phyloP scores from a whole-genome alignment of 306 rosid genomes.

The Ormosia emarginata region DNA sequence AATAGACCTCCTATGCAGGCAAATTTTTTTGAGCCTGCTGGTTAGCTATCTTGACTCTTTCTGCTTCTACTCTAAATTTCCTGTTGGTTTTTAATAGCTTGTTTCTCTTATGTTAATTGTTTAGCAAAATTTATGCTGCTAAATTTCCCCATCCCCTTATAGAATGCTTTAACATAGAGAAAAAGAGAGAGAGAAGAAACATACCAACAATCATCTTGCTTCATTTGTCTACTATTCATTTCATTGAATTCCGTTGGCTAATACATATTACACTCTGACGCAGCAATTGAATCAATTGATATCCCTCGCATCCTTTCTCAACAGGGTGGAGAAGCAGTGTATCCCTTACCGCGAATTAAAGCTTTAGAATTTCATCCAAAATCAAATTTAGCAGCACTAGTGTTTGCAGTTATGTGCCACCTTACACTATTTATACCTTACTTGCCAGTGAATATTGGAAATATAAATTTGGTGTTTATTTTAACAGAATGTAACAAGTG shows the following conservation, averaged over 20 bases:
- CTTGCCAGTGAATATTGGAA: not conserved
- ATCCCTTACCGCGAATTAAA: constrained; percentile 85
- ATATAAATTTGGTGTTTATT: constrained; percentile 27
- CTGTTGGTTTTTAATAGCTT: constrained; percentile 1
- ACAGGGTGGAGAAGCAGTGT: constrained; percentile 97
- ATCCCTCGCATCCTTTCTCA: constrained; percentile 96
- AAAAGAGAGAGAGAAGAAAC: not conserved
- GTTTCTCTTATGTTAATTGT: not conserved
- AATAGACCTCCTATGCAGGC: constrained; percentile 82
- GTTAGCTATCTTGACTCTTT: constrained; percentile 49
- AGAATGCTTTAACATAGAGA: not conserved
- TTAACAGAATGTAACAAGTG: constrained; percentile 62
- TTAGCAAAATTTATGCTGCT: not conserved
- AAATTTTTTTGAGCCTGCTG: constrained; percentile 88
- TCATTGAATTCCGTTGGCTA: constrained; percentile 19
- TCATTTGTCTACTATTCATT: constrained; percentile 7
- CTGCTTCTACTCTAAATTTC: not conserved
- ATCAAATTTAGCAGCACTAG: constrained; percentile 78
- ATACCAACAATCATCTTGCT: constrained; percentile 10
- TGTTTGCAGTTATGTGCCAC: constrained; percentile 75
- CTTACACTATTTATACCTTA: constrained; percentile 7
- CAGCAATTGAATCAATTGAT: constrained; percentile 93
- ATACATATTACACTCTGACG: constrained; percentile 29
- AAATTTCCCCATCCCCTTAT: not conserved
- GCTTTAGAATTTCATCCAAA: constrained; percentile 88